Evolutionary conservation across 2,329 filamentous ascomycete genomes (phyloP).

Genomic region (Saccharata proteae): DNA sequence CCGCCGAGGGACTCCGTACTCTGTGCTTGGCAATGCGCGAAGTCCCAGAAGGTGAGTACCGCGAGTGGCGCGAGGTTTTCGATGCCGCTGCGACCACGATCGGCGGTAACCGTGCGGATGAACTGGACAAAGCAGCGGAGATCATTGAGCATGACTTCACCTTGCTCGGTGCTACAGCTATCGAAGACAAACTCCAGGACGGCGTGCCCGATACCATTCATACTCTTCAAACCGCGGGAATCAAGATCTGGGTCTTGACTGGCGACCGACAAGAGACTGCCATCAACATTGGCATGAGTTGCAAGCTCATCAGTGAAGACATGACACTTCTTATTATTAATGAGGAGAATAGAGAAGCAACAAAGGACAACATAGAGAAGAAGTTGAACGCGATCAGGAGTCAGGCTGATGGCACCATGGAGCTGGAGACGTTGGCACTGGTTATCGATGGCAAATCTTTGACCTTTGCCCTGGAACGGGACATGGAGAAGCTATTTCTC

Average conservation of each 20-base stretch:
- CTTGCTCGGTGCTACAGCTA: slow-evolving; percentile 87
- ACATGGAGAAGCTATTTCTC: slow-evolving; percentile 84
- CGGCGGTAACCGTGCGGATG: slow-evolving; percentile 80
- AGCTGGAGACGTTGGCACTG: slow-evolving; percentile 77
- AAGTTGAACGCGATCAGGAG: slow-evolving; percentile 83
- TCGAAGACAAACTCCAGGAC: slow-evolving; percentile 93
- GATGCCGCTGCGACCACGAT: slow-evolving; percentile 84
- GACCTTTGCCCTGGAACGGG: slow-evolving; percentile 84
- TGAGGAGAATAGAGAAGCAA: slow-evolving; percentile 68
- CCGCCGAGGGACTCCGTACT: slow-evolving; percentile 87
- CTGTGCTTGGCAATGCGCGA: slow-evolving; percentile 92
- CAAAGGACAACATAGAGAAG: slow-evolving; percentile 80
- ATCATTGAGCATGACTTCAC: slow-evolving; percentile 87
- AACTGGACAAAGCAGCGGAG: slow-evolving; percentile 94
- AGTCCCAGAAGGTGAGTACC: slow-evolving; percentile 76
- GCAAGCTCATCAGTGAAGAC: slow-evolving; percentile 94
- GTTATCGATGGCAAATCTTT: slow-evolving; percentile 95
- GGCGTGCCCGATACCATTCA: slow-evolving; percentile 97
- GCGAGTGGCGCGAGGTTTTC: slow-evolving; percentile 76
- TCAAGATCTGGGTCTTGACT: slow-evolving; percentile 97
- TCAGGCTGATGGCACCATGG: slow-evolving; percentile 63
- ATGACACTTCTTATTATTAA: slow-evolving; percentile 98
- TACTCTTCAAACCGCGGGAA: slow-evolving; percentile 88
- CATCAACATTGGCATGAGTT: slow-evolving; percentile 99
- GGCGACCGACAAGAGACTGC: slow-evolving; percentile 97